Conservation (phyloP, 75 land plant genomes). For the Chamaecyparis obtusa region DNA sequence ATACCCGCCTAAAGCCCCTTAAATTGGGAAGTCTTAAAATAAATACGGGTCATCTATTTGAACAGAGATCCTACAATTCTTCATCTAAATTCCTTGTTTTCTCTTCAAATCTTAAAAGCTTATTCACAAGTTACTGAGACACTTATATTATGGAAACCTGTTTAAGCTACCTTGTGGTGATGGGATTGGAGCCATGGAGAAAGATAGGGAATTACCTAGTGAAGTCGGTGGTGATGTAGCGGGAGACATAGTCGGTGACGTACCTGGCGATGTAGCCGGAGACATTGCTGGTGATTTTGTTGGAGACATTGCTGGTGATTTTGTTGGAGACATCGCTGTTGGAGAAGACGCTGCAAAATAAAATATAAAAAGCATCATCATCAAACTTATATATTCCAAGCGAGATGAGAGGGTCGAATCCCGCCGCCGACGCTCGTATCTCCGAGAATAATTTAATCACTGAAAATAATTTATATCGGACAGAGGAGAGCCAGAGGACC, state of each 20-base stretch:
- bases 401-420: background rate
- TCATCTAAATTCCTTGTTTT: background rate
- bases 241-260: too few relatives aligned
- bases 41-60: too few relatives aligned
- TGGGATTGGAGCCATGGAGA: background rate
- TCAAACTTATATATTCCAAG: background rate
- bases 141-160: background rate
- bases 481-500: background rate
- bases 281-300: background rate
- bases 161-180: background rate
- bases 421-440: too few relatives aligned
- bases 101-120: background rate
- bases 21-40: too few relatives aligned
- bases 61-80: too few relatives aligned
- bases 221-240: background rate
- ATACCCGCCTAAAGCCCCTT: too few relatives aligned
- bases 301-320: background rate
- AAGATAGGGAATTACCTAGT: background rate
- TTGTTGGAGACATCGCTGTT: background rate
- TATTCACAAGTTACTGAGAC: too few relatives aligned
- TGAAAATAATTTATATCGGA: background rate
- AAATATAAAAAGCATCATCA: background rate
- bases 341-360: background rate
- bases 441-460: too few relatives aligned
- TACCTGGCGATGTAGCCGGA: background rate